These are phyloP conservation scores for Meripilus lineatus DNA, from an alignment of 1,284 basidiomycete species.

Conservation along the genomic window DNA sequence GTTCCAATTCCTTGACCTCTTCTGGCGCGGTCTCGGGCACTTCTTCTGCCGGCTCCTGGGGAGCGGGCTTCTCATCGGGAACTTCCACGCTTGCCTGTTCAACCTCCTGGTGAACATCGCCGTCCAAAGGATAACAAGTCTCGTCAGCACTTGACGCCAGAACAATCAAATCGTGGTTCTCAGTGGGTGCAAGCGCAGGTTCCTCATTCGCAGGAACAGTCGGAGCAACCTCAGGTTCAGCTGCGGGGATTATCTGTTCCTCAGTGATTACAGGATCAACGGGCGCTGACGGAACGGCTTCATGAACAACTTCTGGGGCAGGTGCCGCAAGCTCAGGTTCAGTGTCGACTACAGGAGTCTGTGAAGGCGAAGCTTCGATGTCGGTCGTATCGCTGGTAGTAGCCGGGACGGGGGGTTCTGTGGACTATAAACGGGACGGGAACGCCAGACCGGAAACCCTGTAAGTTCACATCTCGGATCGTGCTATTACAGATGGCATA, in stretches of 20 bases:
- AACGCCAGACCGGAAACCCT: neutral
- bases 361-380: no score
- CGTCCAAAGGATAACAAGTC: constrained; percentile 5
- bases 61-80: neutral
- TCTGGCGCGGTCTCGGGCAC: neutral
- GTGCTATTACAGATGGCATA: neutral
- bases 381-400: neutral
- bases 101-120: neutral
- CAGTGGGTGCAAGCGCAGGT: no score
- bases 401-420: neutral
- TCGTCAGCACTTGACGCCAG: constrained; percentile 2
- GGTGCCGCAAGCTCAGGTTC: no score
- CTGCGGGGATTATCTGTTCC: no score
- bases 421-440: constrained; percentile 1
- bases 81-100: neutral
- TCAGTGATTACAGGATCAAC: no score
- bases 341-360: no score
- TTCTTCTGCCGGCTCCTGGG: neutral
- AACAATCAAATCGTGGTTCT: constrained; percentile 2
- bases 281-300: no score
- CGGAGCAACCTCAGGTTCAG: no score
- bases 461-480: constrained; percentile 3
- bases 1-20: neutral
- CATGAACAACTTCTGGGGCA: no score
- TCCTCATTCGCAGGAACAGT: no score